phyloP scores from a whole-genome alignment of 176 grass and related monocot genomes.

The Ampelocalamus luodianensis region DNA sequence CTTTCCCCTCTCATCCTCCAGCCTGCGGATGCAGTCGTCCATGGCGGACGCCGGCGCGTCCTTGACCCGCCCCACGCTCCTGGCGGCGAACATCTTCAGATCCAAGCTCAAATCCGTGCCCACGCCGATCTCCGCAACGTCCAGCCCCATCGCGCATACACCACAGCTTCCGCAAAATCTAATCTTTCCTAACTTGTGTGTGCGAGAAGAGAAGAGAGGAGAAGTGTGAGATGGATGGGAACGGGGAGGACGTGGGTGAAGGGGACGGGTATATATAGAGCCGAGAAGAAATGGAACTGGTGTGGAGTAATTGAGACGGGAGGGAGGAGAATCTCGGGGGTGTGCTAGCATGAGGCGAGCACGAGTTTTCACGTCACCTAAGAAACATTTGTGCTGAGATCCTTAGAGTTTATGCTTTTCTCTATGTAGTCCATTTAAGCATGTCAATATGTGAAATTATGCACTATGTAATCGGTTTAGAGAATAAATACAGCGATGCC shows the following conservation, averaged over 20 bases:
- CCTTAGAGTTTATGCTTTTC: neutral
- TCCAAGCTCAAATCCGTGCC: conserved; percentile 62
- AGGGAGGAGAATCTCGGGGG: conserved; percentile 35
- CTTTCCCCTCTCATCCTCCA: conserved; percentile 82
- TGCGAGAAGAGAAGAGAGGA: neutral
- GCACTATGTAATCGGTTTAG: no score
- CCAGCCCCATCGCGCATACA: conserved; percentile 46
- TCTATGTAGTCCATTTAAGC: no score
- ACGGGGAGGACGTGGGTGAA: conserved; percentile 2
- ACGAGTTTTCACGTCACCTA: conserved; percentile 50
- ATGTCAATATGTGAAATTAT: neutral
- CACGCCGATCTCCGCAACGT: conserved; percentile 59
- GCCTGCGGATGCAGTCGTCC: conserved; percentile 57
- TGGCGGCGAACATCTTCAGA: conserved; percentile 63
- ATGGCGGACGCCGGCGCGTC: conserved; percentile 51
- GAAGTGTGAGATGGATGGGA: conserved; percentile 14
- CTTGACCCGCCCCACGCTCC: conserved; percentile 43
- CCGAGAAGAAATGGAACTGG: neutral
- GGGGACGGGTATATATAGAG: conserved; percentile 39
- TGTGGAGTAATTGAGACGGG: no score
- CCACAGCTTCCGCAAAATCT: neutral
- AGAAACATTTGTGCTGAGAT: neutral
- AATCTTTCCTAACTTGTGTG: conserved; percentile 13
- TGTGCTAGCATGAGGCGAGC: neutral
- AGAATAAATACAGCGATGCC: no score